phyloP scores from a whole-genome alignment of 495 filamentous ascomycete species.

The Aspergillus ostianus region DNA sequence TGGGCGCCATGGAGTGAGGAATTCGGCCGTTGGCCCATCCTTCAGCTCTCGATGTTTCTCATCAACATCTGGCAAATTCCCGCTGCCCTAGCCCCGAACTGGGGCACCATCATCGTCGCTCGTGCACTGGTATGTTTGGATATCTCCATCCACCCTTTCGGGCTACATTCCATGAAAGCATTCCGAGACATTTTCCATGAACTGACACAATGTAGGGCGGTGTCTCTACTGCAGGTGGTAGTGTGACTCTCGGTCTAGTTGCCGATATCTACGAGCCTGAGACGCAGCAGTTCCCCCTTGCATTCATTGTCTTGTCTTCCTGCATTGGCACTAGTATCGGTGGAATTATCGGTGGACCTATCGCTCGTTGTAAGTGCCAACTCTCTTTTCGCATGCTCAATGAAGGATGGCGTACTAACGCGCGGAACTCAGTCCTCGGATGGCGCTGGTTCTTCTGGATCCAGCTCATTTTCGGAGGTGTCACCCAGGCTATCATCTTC shows the following conservation, averaged over 20 bases:
- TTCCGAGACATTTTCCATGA: slow-evolving; percentile 9
- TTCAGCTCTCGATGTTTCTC: slow-evolving; percentile 65
- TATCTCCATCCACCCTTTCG: background rate
- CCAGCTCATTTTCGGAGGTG: slow-evolving; percentile 69
- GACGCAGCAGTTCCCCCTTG: slow-evolving; percentile 60
- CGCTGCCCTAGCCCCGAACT: slow-evolving; percentile 66
- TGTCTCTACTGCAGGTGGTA: slow-evolving; percentile 67
- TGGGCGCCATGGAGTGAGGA: slow-evolving; percentile 84
- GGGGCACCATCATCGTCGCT: slow-evolving; percentile 59
- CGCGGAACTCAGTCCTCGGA: slow-evolving; percentile 29
- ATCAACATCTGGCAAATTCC: slow-evolving; percentile 75
- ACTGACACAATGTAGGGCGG: slow-evolving; percentile 23
- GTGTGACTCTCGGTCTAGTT: slow-evolving; percentile 76
- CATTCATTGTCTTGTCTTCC: slow-evolving; percentile 72
- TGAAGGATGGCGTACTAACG: background rate
- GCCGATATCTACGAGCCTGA: slow-evolving; percentile 74
- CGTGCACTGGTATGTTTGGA: slow-evolving; percentile 50
- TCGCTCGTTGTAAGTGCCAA: slow-evolving; percentile 56
- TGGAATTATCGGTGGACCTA: slow-evolving; percentile 75
- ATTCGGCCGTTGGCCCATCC: slow-evolving; percentile 66
- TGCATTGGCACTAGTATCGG: slow-evolving; percentile 72
- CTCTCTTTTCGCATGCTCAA: background rate
- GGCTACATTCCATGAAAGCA: background rate
- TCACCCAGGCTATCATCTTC: slow-evolving; percentile 60
- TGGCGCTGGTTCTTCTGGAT: slow-evolving; percentile 84